Percentiles rank a stretch among this genome's conserved stretches.
These are phyloP conservation scores for Eremothecium coryli DNA, from an alignment of 1,139 yeast genomes.

Conservation along the genomic window DNA sequence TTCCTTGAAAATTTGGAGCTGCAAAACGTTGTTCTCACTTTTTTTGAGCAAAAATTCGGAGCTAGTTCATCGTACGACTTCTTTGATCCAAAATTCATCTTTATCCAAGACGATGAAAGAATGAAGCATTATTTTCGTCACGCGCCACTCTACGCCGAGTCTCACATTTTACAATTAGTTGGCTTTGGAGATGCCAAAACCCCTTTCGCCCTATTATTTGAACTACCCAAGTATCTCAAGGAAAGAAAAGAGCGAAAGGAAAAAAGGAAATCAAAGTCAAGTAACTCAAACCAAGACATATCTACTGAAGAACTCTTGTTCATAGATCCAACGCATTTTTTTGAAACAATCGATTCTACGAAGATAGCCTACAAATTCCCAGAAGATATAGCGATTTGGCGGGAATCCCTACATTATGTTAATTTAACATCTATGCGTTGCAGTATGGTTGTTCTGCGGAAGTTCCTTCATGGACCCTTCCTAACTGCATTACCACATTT, in stretches of 20 bases:
- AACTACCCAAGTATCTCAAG: constrained; percentile 58
- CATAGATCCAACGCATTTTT: constrained; percentile 10
- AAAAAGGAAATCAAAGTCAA: constrained; percentile 40
- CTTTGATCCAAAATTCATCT: constrained; percentile 42
- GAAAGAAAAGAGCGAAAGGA: constrained; percentile 68
- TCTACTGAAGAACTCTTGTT: constrained; percentile 29
- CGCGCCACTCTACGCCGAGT: constrained; percentile 64
- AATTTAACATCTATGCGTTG: constrained; percentile 60
- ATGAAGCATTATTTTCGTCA: constrained; percentile 68
- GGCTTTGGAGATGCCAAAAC: constrained; percentile 70
- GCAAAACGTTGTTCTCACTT: constrained; percentile 56
- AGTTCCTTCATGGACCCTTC: constrained; percentile 60
- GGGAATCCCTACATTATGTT: constrained; percentile 42
- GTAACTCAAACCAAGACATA: constrained; percentile 23
- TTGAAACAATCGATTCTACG: constrained; percentile 26
- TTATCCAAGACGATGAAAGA: constrained; percentile 42
- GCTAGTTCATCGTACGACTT: constrained; percentile 43
- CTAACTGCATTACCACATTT: constrained; percentile 64
- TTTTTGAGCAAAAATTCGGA: constrained; percentile 59
- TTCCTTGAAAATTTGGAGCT: constrained; percentile 42
- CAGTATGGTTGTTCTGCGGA: constrained; percentile 53
- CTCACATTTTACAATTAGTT: constrained; percentile 61
- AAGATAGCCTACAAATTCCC: constrained; percentile 21
- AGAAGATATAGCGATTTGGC: constrained; percentile 44
- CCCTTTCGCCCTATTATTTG: constrained; percentile 66